Evolutionary conservation across 306 rosid genomes (phyloP), one percentile per base, ranked within the genome.

Genomic region (Begonia peltatifolia): DNA sequence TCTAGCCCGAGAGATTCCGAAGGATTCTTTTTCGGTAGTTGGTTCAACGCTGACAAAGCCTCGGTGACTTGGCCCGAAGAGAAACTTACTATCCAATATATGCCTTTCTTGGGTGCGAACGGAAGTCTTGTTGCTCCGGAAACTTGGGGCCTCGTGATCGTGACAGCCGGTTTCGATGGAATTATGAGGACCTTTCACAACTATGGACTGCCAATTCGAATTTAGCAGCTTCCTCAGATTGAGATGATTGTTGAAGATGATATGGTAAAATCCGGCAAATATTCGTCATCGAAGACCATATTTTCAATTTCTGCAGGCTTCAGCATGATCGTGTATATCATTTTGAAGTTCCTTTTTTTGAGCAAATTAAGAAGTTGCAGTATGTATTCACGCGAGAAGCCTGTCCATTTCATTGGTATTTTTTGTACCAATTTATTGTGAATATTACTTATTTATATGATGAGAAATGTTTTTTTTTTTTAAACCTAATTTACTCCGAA

Each of bases 21-120:
- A 2, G 61, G 79, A 14, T 72, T 80, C 51, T 74, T 83, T 15
- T 65, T 78, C 6, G 66, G 90, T 14, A 76, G 67, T 64, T 90
- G 87, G 92, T 80, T 85, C 73, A 10, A 44, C 1, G 73, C 83
- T 44, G 52, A 66, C 14, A 87, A 90, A 23, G 76, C 73, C 12
- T 74, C 94, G 3, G 73, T 69, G 58, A 90, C 94, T 18, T 85
- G 95, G 97, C 97, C 95, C 0, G 92, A 83, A 55, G 97, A 90
- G 80, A 78, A 81, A 62, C 94, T 86, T 55, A 85, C 94, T 4
- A 46, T 42, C 2, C 78, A 82, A 69, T 77, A 68, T 52, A 52
- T 62, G 46, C 74, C 76, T 15, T 52, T 58, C 53, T 17, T 54
- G 10, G 77, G 62, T 35, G 68, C 57, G 60, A 67, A 9, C 47